Percentiles rank a stretch among this genome's conserved stretches.
Conservation (phyloP, 495 filamentous ascomycete genomes). For the Penicillium paxilli region DNA sequence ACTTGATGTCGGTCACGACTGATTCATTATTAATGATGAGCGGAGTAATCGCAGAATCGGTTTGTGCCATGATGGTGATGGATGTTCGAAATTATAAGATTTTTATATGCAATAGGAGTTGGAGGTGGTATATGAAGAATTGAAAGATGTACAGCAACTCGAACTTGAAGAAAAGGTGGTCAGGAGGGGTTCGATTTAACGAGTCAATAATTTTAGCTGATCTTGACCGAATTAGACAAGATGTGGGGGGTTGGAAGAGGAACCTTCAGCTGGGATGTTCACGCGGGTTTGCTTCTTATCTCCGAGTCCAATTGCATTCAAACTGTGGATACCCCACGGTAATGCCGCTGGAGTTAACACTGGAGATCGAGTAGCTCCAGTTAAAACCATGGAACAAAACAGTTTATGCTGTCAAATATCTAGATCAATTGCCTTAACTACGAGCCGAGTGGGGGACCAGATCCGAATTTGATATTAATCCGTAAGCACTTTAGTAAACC, state of each 20-base stretch:
- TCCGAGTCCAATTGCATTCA: background rate
- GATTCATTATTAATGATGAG: constrained; percentile 75
- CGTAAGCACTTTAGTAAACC: background rate
- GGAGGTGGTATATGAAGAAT: no score
- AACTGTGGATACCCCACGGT: background rate
- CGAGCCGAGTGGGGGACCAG: constrained; percentile 15
- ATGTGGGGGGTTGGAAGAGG: constrained; percentile 7
- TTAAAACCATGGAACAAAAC: background rate
- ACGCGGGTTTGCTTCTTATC: background rate
- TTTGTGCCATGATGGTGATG: constrained; percentile 11
- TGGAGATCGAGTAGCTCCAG: no score
- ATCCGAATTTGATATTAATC: background rate
- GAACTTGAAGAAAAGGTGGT: background rate
- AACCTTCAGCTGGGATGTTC: no score
- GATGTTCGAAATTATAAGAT: no score
- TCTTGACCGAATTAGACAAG: constrained; percentile 14
- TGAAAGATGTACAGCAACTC: no score
- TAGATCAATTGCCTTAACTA: constrained; percentile 5
- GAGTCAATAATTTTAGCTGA: constrained; percentile 9
- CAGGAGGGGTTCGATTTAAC: constrained; percentile 10
- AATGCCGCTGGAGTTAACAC: background rate
- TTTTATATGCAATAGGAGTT: no score
- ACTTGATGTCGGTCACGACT: constrained; percentile 57
- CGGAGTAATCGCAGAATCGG: constrained; percentile 46
- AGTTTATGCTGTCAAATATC: background rate